Percentiles rank a stretch among this genome's conserved stretches.
These are phyloP conservation scores for Eudorina sp. DNA, from an alignment of 139 green algal genomes.

Conservation along the genomic window DNA sequence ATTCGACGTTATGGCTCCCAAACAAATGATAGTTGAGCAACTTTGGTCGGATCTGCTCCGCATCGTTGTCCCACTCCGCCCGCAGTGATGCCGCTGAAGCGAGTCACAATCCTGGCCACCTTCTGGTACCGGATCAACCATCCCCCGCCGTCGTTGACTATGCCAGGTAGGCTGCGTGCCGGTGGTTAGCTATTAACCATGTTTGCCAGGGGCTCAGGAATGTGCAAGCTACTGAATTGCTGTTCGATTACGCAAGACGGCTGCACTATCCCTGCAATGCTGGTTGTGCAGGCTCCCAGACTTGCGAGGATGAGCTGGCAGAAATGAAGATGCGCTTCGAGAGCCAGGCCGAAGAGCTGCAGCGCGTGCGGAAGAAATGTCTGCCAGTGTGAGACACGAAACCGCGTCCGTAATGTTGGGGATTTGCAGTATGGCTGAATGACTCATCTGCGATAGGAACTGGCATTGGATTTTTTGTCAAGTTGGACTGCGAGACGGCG, in stretches of 20 bases:
- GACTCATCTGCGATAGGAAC: background rate
- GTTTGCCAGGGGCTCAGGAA: too few species aligned
- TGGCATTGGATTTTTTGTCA: background rate
- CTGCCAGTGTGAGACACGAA: conserved; percentile 50
- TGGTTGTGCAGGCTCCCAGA: background rate
- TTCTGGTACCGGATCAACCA: conserved; percentile 68
- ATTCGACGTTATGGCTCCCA: too few species aligned
- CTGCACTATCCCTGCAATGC: too few species aligned
- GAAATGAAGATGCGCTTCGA: conserved; percentile 59
- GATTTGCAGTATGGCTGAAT: too few species aligned
- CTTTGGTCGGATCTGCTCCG: too few species aligned
- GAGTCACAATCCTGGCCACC: conserved; percentile 83
- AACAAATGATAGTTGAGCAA: too few species aligned
- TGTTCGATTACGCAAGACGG: too few species aligned
- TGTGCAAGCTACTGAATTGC: too few species aligned
- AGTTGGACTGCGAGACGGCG: background rate
- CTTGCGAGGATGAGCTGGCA: conserved; percentile 64
- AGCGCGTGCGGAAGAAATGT: conserved; percentile 66
- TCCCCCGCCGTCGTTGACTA: background rate
- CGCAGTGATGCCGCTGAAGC: conserved; percentile 63
- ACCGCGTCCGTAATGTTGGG: too few species aligned
- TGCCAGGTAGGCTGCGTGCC: conserved; percentile 4
- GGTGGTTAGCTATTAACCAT: too few species aligned
- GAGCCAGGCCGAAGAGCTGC: conserved; percentile 61
- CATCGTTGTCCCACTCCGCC: background rate